These are phyloP conservation scores for Fusarium odoratissimum DNA, from an alignment of 2,329 filamentous ascomycete genomes.

Conservation along the genomic window DNA sequence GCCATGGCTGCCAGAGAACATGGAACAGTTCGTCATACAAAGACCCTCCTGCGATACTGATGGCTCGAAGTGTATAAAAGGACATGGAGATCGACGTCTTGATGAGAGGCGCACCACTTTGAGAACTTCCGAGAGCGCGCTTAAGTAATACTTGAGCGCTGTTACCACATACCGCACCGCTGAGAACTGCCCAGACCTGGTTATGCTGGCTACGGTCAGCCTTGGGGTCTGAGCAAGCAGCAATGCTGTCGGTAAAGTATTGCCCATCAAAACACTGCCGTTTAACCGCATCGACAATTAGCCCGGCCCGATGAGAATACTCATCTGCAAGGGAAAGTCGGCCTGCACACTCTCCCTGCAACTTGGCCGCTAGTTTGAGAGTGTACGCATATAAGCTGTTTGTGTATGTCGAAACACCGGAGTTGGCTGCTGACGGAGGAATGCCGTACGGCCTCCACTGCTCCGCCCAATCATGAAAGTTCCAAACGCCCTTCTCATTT, in stretches of 20 bases:
- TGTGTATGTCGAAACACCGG: background rate
- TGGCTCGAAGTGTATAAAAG: background rate
- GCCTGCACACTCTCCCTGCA: background rate
- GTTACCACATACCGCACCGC: background rate
- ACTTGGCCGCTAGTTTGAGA: background rate
- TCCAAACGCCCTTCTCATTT: background rate
- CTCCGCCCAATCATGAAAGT: background rate
- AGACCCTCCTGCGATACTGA: background rate
- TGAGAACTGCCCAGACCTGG: background rate
- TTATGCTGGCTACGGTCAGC: background rate
- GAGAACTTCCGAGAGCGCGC: background rate
- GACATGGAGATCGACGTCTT: background rate
- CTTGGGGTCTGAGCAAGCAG: fast-evolving
- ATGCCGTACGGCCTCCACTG: background rate
- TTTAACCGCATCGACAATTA: background rate
- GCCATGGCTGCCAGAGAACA: background rate
- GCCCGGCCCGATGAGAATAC: background rate
- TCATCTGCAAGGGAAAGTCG: background rate
- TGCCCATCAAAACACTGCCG: background rate
- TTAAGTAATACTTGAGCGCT: background rate
- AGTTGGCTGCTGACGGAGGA: fast-evolving
- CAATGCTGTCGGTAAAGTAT: background rate
- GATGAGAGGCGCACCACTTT: fast-evolving
- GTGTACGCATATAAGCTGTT: background rate
- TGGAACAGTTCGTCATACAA: background rate